phyloP scores from a whole-genome alignment of 176 grass and related monocot species.

The Lolium rigidum region DNA sequence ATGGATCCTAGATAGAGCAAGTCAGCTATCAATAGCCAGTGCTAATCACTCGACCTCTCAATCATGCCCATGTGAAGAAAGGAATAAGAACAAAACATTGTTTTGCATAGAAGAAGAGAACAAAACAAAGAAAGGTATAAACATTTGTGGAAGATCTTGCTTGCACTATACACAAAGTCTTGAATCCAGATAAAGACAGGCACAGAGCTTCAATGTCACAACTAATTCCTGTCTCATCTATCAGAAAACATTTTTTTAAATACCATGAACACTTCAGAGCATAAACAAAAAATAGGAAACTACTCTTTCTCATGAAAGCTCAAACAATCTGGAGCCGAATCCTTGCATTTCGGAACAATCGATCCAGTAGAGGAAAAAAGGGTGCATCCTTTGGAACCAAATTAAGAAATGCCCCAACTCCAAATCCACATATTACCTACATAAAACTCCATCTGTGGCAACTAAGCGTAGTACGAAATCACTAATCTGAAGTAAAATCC shows the following conservation, averaged over 20 bases:
- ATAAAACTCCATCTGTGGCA: background rate
- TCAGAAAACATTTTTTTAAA: conserved; percentile 10
- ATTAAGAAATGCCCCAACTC: conserved; percentile 16
- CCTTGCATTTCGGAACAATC: conserved; percentile 35
- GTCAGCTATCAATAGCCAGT: conserved; percentile 25
- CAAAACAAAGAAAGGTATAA: conserved; percentile 44
- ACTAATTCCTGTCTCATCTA: background rate
- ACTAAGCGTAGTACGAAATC: background rate
- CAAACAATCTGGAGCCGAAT: conserved; percentile 1
- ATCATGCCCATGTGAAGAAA: conserved; percentile 37
- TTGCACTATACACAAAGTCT: conserved; percentile 32
- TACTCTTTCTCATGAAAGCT: conserved; percentile 30
- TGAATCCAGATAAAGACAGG: conserved; percentile 28
- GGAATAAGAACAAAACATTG: conserved; percentile 12
- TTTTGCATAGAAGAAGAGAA: conserved; percentile 26
- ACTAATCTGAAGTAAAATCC: conserved; percentile 1
- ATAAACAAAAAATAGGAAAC: background rate
- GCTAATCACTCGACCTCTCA: conserved; percentile 22
- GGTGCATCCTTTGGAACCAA: background rate
- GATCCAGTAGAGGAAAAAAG: background rate
- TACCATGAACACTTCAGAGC: background rate
- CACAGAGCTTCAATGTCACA: conserved; percentile 23
- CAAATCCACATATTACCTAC: conserved; percentile 29
- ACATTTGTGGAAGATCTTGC: conserved; percentile 38
- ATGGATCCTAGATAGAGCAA: conserved; percentile 31